A percentile compares a stretch with the other conserved stretches of the same genome.
These are phyloP conservation scores for Leishmania tarentolae DNA, from an alignment of 208 protist genomes.

Conservation along the genomic window DNA sequence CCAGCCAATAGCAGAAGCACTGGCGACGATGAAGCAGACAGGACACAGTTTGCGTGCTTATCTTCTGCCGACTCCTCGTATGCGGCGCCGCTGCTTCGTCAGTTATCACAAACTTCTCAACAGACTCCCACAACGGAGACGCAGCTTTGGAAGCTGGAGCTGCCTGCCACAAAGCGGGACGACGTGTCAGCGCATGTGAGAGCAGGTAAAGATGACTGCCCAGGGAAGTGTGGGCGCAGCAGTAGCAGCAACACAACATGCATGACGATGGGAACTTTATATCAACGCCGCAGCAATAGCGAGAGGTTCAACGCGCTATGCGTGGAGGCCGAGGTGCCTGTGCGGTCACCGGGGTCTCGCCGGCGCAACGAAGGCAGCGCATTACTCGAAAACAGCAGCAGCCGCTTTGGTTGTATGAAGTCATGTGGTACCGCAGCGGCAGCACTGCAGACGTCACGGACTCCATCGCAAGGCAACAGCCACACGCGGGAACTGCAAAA, in stretches of 20 bases:
- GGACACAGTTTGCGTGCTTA: neutral
- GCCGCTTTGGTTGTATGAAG: neutral
- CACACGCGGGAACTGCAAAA: neutral
- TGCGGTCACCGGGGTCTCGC: neutral
- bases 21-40: neutral
- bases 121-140: neutral
- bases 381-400: neutral
- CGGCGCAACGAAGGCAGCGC: neutral
- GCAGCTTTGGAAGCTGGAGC: neutral
- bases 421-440: neutral
- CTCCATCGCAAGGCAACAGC: neutral
- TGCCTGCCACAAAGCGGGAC: neutral
- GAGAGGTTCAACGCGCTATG: slow-evolving; percentile 13
- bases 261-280: neutral
- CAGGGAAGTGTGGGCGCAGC: neutral
- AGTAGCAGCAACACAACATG: neutral
- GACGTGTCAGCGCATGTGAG: neutral
- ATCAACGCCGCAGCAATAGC: slow-evolving; percentile 3
- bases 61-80: neutral
- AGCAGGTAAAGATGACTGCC: neutral
- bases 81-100: neutral
- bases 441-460: neutral
- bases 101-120: neutral
- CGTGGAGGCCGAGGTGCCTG: slow-evolving; percentile 8
- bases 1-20: neutral